Conservation (phyloP, 2,329 filamentous ascomycete species). For the Coniosporium tulheliwenetii region DNA sequence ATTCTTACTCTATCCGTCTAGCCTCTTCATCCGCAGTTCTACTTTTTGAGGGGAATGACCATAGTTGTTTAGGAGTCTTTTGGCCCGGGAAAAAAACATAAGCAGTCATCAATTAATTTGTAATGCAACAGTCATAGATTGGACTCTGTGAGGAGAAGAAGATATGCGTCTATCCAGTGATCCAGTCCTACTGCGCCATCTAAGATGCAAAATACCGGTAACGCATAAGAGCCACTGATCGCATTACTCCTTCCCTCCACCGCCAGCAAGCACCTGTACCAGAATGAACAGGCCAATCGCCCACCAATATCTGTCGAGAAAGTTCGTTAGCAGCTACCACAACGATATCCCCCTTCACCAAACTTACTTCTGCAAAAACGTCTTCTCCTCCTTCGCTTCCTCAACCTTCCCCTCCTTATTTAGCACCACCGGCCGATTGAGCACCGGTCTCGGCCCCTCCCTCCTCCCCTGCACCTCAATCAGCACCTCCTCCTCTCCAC, state of each 20-base stretch:
- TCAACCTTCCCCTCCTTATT: constrained; percentile 39
- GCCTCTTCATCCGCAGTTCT: too few species aligned
- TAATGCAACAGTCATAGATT: too few species aligned
- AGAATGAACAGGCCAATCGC: constrained; percentile 30
- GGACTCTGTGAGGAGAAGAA: too few species aligned
- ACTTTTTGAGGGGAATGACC: too few species aligned
- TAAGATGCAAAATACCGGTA: too few species aligned
- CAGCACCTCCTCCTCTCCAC: constrained; percentile 19
- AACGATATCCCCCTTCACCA: background rate
- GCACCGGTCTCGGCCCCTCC: constrained; percentile 22
- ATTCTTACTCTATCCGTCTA: too few species aligned
- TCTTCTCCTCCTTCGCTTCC: constrained; percentile 29
- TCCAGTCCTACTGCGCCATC: too few species aligned
- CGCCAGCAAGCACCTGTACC: constrained; percentile 28
- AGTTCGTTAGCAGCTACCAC: background rate
- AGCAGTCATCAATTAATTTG: too few species aligned
- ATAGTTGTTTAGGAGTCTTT: too few species aligned
- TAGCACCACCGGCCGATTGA: constrained; percentile 39
- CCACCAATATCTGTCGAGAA: constrained; percentile 32
- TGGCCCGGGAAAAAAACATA: too few species aligned
- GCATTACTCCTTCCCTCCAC: constrained; percentile 16
- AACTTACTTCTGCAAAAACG: constrained; percentile 34
- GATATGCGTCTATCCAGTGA: too few species aligned
- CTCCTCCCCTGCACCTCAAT: constrained; percentile 24
- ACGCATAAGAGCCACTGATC: too few species aligned